These are phyloP conservation scores for Venturia aucupariae DNA, from an alignment of 2,329 filamentous ascomycete genomes.

Conservation along the genomic window DNA sequence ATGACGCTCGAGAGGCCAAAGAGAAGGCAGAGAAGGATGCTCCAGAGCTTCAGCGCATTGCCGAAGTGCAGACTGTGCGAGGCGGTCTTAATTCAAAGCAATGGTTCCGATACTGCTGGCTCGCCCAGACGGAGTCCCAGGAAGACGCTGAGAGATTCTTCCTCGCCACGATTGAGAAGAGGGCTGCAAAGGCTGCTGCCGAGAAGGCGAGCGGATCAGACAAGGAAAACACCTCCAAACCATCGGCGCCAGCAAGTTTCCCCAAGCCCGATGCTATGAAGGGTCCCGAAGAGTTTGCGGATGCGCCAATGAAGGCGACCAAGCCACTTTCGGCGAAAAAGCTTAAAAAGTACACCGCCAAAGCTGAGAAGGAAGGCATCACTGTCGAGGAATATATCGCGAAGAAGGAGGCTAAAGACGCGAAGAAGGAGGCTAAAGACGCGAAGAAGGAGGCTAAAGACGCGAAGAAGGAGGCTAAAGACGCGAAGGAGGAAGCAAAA, in stretches of 20 bases:
- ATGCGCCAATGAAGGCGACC: background rate
- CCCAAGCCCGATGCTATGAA: slow-evolving; percentile 5
- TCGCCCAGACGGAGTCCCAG: background rate
- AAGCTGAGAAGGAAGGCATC: slow-evolving; percentile 14
- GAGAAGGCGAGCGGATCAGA: background rate
- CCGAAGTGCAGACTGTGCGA: background rate
- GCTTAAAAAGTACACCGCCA: slow-evolving; percentile 2
- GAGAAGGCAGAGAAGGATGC: slow-evolving; percentile 9
- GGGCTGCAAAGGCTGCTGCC: background rate
- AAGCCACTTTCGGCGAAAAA: slow-evolving; percentile 10
- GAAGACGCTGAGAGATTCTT: slow-evolving; percentile 5
- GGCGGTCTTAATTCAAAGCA: slow-evolving; percentile 5
- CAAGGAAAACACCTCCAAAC: background rate
- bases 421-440: slow-evolving; percentile 2
- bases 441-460: no score
- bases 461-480: background rate
- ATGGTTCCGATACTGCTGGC: slow-evolving; percentile 6
- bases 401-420: slow-evolving; percentile 1
- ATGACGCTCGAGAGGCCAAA: background rate
- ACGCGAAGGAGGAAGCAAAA: no score
- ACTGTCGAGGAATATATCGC: slow-evolving; percentile 12
- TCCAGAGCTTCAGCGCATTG: background rate
- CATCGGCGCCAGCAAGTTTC: background rate
- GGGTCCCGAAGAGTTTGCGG: background rate
- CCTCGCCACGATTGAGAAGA: background rate